These are phyloP conservation scores for Coprinopsis sp. DNA, from an alignment of 768 basidiomycete species.

Conservation along the genomic window DNA sequence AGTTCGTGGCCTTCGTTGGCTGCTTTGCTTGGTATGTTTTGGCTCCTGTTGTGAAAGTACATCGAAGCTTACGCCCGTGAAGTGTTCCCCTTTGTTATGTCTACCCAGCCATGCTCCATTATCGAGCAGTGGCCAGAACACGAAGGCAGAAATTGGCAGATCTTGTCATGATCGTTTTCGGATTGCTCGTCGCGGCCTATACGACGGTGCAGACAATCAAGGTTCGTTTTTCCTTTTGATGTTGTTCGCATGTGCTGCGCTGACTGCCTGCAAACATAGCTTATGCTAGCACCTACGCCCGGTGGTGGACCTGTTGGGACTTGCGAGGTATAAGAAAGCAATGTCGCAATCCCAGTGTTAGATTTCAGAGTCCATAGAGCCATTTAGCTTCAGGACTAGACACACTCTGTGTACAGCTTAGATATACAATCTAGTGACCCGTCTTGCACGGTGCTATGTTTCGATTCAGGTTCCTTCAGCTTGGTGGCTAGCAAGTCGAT, in stretches of 20 bases:
- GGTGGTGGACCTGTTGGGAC: slow-evolving; percentile 33
- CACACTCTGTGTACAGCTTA: no score
- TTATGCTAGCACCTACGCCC: slow-evolving; percentile 52
- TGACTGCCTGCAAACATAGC: slow-evolving; percentile 28
- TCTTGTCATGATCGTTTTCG: slow-evolving; percentile 72
- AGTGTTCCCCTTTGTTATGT: slow-evolving; percentile 93
- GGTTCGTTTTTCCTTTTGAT: slow-evolving; percentile 20
- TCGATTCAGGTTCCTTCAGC: no score
- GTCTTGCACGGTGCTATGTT: no score
- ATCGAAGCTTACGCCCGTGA: neutral
- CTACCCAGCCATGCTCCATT: slow-evolving; percentile 91
- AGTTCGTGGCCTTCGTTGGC: slow-evolving; percentile 91
- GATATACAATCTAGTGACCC: no score
- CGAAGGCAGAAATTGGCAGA: slow-evolving; percentile 62
- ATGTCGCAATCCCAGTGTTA: no score
- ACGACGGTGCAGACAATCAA: slow-evolving; percentile 76
- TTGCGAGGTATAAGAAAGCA: slow-evolving; percentile 18
- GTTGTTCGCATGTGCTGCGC: neutral
- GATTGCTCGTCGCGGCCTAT: slow-evolving; percentile 64
- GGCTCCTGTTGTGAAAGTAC: neutral
- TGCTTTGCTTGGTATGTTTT: slow-evolving; percentile 83
- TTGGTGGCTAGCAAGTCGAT: no score
- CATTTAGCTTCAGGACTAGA: no score
- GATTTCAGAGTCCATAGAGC: no score
- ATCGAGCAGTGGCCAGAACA: slow-evolving; percentile 78